phyloP scores from a whole-genome alignment of 495 filamentous ascomycete genomes.

The Talaromyces wortmannii region DNA sequence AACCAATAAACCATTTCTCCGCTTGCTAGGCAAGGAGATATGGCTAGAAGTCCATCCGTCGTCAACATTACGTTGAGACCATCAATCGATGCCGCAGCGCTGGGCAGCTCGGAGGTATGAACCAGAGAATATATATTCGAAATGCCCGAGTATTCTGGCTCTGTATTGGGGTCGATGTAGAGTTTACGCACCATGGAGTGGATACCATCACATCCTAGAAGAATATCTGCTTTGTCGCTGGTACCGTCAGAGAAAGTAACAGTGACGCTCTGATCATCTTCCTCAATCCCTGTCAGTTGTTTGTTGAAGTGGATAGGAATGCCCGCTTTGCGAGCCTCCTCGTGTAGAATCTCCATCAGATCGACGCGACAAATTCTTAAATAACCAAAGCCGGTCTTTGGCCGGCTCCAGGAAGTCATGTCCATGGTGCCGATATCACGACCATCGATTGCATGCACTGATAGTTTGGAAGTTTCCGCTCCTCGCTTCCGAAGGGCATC shows the following conservation, averaged over 20 bases:
- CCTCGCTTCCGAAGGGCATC: conserved; percentile 19
- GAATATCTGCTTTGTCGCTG: conserved; percentile 32
- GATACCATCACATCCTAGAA: conserved; percentile 56
- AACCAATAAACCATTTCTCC: conserved; percentile 22
- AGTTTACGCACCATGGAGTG: conserved; percentile 30
- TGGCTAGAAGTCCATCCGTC: conserved; percentile 41
- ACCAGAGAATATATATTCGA: conserved; percentile 37
- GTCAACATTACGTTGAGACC: conserved; percentile 38
- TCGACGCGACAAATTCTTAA: conserved; percentile 23
- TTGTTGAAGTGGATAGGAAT: conserved; percentile 19
- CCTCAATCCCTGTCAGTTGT: conserved; percentile 9
- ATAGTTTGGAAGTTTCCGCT: conserved; percentile 11
- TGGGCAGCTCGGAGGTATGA: conserved; percentile 9
- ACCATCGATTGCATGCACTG: conserved; percentile 22
- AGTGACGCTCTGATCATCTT: conserved; percentile 9
- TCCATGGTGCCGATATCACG: conserved; percentile 15
- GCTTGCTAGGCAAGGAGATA: conserved; percentile 22
- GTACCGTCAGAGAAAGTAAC: conserved; percentile 24
- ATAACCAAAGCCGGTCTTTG: conserved; percentile 22
- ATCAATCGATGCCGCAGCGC: conserved; percentile 7
- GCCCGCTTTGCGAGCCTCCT: conserved; percentile 10
- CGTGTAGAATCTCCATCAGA: conserved; percentile 18
- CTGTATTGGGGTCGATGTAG: conserved; percentile 19
- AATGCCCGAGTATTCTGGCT: conserved; percentile 25
- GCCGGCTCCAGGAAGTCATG: conserved; percentile 8